Conservation (phyloP, 1,139 yeast genomes). For the Geotrichum aggregatum region DNA sequence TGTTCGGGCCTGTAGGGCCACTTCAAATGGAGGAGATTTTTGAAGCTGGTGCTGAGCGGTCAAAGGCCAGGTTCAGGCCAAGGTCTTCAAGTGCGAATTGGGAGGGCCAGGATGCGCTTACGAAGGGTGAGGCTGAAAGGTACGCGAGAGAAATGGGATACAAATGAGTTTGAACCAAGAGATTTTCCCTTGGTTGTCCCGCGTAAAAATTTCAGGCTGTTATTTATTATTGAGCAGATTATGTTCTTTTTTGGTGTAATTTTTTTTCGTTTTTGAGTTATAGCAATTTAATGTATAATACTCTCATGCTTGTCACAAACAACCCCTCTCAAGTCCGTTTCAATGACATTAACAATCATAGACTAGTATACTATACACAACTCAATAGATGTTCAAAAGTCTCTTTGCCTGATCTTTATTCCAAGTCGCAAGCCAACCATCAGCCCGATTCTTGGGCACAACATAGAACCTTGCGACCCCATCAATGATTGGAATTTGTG, state of each 20-base stretch:
- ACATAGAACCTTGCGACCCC: slow-evolving; percentile 67
- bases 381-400: background rate
- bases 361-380: background rate
- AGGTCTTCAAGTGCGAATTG: slow-evolving; percentile 59
- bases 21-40: slow-evolving; percentile 68
- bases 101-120: slow-evolving; percentile 46
- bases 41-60: slow-evolving; percentile 39
- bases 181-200: no score
- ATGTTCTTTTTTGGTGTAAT: no score
- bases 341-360: no score
- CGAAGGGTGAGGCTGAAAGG: slow-evolving; percentile 46
- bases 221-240: no score
- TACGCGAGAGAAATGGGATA: slow-evolving; percentile 58
- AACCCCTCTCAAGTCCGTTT: no score
- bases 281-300: no score
- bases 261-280: no score
- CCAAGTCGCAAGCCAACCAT: slow-evolving; percentile 20
- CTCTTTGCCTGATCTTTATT: slow-evolving; percentile 16
- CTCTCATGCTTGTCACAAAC: no score
- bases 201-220: no score
- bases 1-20: slow-evolving; percentile 79
- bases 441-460: slow-evolving; percentile 68
- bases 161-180: no score
- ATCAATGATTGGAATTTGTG: slow-evolving; percentile 76
- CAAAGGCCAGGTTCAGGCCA: slow-evolving; percentile 44